These are phyloP conservation scores for Orbilia blumenaviensis DNA, from an alignment of 2,329 filamentous ascomycete genomes.

Conservation along the genomic window DNA sequence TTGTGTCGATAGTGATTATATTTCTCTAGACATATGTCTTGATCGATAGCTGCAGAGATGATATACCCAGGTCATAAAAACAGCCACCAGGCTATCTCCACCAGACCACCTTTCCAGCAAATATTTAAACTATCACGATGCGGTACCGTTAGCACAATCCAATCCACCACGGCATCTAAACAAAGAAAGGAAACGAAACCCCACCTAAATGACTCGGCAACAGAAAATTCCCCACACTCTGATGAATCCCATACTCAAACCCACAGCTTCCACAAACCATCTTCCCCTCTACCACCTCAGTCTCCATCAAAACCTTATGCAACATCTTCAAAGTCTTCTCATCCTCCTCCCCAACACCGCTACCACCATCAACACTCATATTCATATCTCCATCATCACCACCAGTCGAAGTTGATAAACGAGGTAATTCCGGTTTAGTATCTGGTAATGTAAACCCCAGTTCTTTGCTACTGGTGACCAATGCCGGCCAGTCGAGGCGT, in stretches of 20 bases:
- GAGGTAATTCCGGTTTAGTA: slow-evolving; percentile 57
- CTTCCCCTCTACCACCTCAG: slow-evolving; percentile 86
- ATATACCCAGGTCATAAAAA: not conserved
- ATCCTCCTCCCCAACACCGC: slow-evolving; percentile 66
- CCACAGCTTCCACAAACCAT: slow-evolving; percentile 90
- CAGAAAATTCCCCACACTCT: slow-evolving; percentile 96
- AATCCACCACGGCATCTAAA: not conserved
- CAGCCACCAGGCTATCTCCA: too few species aligned
- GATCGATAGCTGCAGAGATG: too few species aligned
- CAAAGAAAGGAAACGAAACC: not conserved
- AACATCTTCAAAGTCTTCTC: slow-evolving; percentile 78
- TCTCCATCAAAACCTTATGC: slow-evolving; percentile 85
- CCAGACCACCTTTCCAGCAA: not conserved
- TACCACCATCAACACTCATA: slow-evolving; percentile 61
- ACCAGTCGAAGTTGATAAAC: slow-evolving; percentile 32
- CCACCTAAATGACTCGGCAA: slow-evolving; percentile 83
- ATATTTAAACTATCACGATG: not conserved
- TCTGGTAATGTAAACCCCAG: slow-evolving; percentile 57
- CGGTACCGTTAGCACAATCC: not conserved
- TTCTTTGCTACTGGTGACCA: slow-evolving; percentile 75
- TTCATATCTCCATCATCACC: slow-evolving; percentile 71
- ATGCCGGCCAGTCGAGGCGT: slow-evolving; percentile 85
- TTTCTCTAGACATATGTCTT: too few species aligned
- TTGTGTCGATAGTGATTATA: too few species aligned
- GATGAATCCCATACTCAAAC: slow-evolving; percentile 92